Evolutionary conservation across 1,284 basidiomycete species (phyloP).

Genomic region (Phlebopus sp.): DNA sequence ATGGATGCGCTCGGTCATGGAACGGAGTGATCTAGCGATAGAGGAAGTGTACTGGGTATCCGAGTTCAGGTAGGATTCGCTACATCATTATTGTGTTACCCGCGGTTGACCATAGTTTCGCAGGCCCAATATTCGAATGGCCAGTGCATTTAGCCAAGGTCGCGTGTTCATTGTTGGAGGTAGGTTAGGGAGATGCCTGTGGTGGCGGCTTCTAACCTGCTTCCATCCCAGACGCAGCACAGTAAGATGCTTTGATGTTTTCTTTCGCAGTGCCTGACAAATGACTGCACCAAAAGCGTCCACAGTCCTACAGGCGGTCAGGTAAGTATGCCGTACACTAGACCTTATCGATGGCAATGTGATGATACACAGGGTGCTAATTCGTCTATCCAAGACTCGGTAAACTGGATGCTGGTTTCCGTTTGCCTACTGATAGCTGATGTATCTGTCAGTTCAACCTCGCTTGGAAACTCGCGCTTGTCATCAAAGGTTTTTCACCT

Average conservation of each 20-base stretch:
- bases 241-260: not conserved
- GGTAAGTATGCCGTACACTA: too few relatives aligned
- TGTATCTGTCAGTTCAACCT: slow-evolving; percentile 11
- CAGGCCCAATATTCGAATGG: slow-evolving; percentile 7
- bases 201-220: not conserved
- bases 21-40: not conserved
- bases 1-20: slow-evolving; percentile 1
- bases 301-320: slow-evolving; percentile 4
- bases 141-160: slow-evolving; percentile 3
- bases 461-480: slow-evolving; percentile 10
- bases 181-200: not conserved
- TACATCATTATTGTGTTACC: not conserved
- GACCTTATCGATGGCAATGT: not conserved
- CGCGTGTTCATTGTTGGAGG: slow-evolving; percentile 6
- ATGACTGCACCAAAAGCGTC: not conserved
- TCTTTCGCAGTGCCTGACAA: not conserved
- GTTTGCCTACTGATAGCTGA: not conserved
- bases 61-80: not conserved
- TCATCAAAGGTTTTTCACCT: slow-evolving; percentile 7
- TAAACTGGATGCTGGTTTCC: not conserved
- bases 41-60: not conserved
- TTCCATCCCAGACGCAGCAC: slow-evolving; percentile 3
- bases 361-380: slow-evolving; percentile 1
- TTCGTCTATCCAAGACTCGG: slow-evolving; percentile 1
- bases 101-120: not conserved